phyloP scores from a whole-genome alignment of 495 filamentous ascomycete genomes.

The Tuber indicum region DNA sequence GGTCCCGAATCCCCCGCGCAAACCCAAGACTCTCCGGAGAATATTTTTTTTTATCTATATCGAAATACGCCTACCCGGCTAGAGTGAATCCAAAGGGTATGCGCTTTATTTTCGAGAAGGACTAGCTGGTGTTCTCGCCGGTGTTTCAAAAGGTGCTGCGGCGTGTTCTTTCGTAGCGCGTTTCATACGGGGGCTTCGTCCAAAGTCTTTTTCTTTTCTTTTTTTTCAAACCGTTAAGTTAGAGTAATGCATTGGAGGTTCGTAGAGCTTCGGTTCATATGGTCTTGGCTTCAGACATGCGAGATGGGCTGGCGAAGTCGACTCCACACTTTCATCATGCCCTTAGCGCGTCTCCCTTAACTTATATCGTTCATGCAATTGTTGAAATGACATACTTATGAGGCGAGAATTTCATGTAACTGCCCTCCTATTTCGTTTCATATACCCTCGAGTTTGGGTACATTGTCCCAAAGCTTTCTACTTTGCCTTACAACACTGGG shows the following conservation, averaged over 20 bases:
- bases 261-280: background rate
- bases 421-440: background rate
- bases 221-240: background rate
- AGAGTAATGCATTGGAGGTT: background rate
- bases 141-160: background rate
- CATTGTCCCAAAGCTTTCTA: background rate
- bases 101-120: background rate
- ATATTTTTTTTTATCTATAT: background rate
- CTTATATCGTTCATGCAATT: background rate
- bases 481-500: background rate
- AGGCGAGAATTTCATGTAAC: background rate
- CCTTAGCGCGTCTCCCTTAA: background rate
- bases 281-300: background rate
- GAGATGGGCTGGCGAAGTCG: background rate
- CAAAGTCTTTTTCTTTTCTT: background rate
- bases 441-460: background rate
- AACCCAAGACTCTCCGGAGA: background rate
- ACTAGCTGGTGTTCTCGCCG: background rate
- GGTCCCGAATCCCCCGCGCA: background rate
- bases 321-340: background rate
- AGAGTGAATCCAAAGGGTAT: background rate
- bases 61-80: background rate
- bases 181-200: background rate
- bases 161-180: background rate
- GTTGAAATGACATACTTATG: background rate